phyloP scores from a whole-genome alignment of 106 monocot species.

The Apostasia shenzhenica region DNA sequence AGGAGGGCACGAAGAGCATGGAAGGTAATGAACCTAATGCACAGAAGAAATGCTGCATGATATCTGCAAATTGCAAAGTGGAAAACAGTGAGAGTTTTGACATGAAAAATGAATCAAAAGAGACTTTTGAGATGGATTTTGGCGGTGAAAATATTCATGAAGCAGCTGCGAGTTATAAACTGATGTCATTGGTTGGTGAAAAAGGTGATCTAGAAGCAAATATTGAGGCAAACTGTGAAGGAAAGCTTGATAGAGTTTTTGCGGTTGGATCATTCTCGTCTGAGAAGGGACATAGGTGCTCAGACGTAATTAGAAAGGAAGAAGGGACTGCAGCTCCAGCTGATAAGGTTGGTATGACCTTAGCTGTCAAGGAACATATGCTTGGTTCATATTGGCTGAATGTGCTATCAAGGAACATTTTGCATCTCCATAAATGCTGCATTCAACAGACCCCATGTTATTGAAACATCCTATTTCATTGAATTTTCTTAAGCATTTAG shows the following conservation, averaged over 20 bases:
- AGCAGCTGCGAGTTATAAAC: background rate
- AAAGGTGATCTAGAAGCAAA: background rate
- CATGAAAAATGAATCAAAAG: background rate
- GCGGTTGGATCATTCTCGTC: background rate
- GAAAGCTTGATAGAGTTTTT: background rate
- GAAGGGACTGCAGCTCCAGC: background rate
- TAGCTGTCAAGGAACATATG: background rate
- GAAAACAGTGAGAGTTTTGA: background rate
- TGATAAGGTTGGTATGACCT: background rate
- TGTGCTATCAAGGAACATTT: background rate
- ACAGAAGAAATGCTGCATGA: background rate
- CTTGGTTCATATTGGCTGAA: background rate
- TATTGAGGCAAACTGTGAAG: background rate
- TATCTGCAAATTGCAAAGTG: background rate
- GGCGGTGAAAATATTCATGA: background rate
- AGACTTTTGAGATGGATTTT: background rate
- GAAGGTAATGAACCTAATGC: background rate
- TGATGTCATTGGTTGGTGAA: background rate
- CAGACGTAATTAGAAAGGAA: background rate
- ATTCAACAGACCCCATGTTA: too few species aligned
- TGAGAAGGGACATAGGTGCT: background rate
- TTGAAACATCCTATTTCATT: background rate
- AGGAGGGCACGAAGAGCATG: background rate
- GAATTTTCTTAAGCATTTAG: background rate
- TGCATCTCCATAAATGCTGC: background rate